A percentile compares a stretch with the other conserved stretches of the same genome.
Evolutionary conservation across 1,139 yeast genomes (phyloP).

Genomic region (Debaryomyces nepalensis): DNA sequence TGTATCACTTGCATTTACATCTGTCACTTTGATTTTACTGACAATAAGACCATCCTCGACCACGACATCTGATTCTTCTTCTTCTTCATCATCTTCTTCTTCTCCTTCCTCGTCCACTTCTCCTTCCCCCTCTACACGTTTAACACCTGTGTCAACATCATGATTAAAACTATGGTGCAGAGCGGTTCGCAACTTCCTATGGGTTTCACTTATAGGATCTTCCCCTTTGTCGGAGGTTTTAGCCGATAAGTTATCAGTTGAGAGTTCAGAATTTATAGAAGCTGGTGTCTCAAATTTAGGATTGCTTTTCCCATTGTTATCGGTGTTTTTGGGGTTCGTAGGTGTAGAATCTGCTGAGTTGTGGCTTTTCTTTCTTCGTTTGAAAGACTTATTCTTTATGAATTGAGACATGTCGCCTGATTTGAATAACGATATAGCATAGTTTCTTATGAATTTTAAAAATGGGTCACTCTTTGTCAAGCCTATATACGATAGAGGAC

Average conservation of each 20-base stretch:
- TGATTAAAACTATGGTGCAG: no score
- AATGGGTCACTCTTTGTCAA: constrained; percentile 49
- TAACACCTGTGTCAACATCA: not conserved
- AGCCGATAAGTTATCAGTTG: not conserved
- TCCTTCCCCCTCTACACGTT: not conserved
- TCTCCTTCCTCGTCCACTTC: constrained; percentile 8
- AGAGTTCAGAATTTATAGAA: not conserved
- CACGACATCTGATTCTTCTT: constrained; percentile 10
- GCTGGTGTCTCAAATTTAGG: not conserved
- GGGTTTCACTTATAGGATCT: not conserved
- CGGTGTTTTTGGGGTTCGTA: not conserved
- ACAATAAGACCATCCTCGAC: constrained; percentile 19
- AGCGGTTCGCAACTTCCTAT: not conserved
- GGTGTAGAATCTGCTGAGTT: constrained; percentile 5
- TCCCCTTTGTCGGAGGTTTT: not conserved
- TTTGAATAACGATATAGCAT: constrained; percentile 38
- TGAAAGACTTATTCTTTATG: constrained; percentile 27
- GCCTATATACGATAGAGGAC: constrained; percentile 48
- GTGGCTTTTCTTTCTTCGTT: constrained; percentile 16
- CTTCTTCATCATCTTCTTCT: constrained; percentile 9
- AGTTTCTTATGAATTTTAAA: constrained; percentile 43
- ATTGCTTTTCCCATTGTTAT: not conserved
- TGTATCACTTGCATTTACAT: constrained; percentile 14
- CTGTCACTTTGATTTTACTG: constrained; percentile 18
- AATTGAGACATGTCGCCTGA: constrained; percentile 44